Conservation (phyloP, 2,329 filamentous ascomycete species). For the Fusarium aywerte region DNA sequence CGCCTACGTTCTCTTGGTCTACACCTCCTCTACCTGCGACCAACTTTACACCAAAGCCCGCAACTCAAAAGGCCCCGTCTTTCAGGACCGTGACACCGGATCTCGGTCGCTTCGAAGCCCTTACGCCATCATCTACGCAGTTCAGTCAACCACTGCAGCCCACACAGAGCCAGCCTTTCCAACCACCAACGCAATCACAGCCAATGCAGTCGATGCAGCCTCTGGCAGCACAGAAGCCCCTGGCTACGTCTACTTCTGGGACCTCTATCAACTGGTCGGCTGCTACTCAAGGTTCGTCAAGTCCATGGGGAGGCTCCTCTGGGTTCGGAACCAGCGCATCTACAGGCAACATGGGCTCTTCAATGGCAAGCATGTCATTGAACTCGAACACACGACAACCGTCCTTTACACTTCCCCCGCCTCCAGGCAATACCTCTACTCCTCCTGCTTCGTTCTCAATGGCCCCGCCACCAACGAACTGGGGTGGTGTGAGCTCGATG, state of each 20-base stretch:
- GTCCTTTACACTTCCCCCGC: conserved; percentile 69
- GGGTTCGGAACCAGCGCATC: conserved; percentile 43
- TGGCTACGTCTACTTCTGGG: conserved; percentile 36
- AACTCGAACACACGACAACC: conserved; percentile 55
- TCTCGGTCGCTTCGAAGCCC: conserved; percentile 63
- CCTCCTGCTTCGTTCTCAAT: conserved; percentile 58
- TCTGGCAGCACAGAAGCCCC: conserved; percentile 31
- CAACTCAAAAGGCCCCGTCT: conserved; percentile 43
- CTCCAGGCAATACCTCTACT: conserved; percentile 53
- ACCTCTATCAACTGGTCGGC: conserved; percentile 65
- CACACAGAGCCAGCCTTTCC: conserved; percentile 43
- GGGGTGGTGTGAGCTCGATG: conserved; percentile 35
- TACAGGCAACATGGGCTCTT: conserved; percentile 51
- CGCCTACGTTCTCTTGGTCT: conserved; percentile 72
- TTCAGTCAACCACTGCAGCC: conserved; percentile 70
- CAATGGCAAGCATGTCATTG: conserved; percentile 62
- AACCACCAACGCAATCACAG: conserved; percentile 34
- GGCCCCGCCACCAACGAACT: conserved; percentile 56
- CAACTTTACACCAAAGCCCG: conserved; percentile 45
- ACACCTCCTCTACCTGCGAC: conserved; percentile 64
- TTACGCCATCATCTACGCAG: conserved; percentile 70
- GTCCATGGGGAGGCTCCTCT: conserved; percentile 60
- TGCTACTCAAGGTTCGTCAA: conserved; percentile 55
- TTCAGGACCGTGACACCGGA: conserved; percentile 71
- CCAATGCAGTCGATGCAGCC: conserved; percentile 28